These are phyloP conservation scores for Hericium rajendrae DNA, from an alignment of 768 basidiomycete genomes.

Conservation along the genomic window DNA sequence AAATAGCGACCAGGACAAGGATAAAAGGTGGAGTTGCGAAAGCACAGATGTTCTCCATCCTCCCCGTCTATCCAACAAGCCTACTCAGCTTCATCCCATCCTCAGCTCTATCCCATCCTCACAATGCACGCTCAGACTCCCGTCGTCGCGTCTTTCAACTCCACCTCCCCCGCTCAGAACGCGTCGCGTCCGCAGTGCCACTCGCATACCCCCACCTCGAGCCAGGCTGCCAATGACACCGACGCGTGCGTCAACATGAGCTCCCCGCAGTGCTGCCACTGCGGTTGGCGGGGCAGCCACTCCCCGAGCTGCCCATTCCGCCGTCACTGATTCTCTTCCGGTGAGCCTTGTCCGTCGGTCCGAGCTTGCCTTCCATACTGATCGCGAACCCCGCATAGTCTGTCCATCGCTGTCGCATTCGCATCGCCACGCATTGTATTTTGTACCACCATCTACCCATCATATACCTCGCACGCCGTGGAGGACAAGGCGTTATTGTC, in stretches of 20 bases:
- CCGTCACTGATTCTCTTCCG: constrained; percentile 21
- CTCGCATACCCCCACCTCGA: constrained; percentile 8
- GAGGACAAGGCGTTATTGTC: constrained; percentile 1
- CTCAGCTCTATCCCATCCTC: not conserved
- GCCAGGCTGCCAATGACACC: constrained; percentile 17
- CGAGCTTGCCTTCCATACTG: not conserved
- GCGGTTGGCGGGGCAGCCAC: constrained; percentile 50
- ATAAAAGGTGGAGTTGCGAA: not conserved
- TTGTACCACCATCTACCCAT: constrained; percentile 1
- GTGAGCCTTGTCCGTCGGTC: not conserved
- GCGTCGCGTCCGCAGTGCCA: constrained; percentile 11
- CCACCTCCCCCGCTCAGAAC: not conserved
- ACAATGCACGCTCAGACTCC: not conserved
- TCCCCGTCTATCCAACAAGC: not conserved
- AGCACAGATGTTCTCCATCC: not conserved
- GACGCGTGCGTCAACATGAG: constrained; percentile 33
- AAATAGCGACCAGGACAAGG: not conserved
- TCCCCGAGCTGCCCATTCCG: constrained; percentile 52
- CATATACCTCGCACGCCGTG: constrained; percentile 2
- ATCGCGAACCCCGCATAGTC: no score
- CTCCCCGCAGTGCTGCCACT: constrained; percentile 64
- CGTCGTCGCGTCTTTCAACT: not conserved
- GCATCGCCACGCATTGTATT: constrained; percentile 5
- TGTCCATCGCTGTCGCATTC: not conserved
- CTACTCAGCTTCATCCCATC: not conserved